These are phyloP conservation scores for Persicaria tinctoria DNA, from an alignment of 148 eudicot species.

Conservation along the genomic window DNA sequence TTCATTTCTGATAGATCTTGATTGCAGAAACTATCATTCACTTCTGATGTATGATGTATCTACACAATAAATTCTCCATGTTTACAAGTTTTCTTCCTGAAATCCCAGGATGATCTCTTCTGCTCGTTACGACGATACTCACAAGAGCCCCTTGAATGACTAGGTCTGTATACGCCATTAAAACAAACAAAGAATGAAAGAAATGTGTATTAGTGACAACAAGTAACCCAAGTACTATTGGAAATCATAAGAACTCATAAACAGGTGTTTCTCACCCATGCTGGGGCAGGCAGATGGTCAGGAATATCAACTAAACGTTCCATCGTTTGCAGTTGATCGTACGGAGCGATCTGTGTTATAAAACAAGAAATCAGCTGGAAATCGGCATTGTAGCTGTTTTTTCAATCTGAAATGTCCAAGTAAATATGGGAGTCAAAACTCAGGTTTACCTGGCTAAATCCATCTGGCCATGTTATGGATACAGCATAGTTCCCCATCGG, in stretches of 20 bases:
- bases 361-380: not conserved
- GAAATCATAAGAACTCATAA: not conserved
- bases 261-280: not conserved
- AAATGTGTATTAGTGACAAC: not conserved
- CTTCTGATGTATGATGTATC: not conserved
- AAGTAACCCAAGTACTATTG: not conserved
- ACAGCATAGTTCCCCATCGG: slow-evolving; percentile 99
- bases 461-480: slow-evolving; percentile 96
- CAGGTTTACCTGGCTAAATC: slow-evolving; percentile 72
- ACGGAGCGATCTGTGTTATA: slow-evolving; percentile 83
- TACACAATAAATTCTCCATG: not conserved
- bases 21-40: not conserved
- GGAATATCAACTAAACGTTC: slow-evolving; percentile 86
- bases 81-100: not conserved
- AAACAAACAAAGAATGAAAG: not conserved
- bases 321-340: slow-evolving; percentile 88
- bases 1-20: not conserved
- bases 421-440: not conserved
- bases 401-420: not conserved
- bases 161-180: not conserved
- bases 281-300: slow-evolving; percentile 9
- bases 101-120: not conserved
- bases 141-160: not conserved
- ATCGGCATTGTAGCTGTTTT: not conserved
- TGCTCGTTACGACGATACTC: not conserved